A percentile compares a stretch with the other conserved stretches of the same genome.
Conservation (phyloP, 2,329 filamentous ascomycete species). For the Juglanconis juglandina region DNA sequence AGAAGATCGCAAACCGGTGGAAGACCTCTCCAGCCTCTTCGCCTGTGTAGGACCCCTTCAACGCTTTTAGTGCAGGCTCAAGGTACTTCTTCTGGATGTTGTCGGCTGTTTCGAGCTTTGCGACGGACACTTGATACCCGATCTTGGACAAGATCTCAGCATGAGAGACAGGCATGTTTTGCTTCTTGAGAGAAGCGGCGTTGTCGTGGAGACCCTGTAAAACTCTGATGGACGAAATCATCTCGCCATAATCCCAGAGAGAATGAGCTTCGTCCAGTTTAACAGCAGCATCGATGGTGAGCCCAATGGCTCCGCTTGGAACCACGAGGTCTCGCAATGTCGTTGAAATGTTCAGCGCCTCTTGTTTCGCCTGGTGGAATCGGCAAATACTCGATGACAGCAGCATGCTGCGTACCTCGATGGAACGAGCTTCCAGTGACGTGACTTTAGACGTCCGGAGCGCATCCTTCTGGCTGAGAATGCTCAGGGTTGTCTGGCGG, state of each 20-base stretch:
- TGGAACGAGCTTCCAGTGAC: constrained; percentile 60
- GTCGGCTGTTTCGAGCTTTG: constrained; percentile 85
- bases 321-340: constrained; percentile 74
- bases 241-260: constrained; percentile 91
- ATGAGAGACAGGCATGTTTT: constrained; percentile 68
- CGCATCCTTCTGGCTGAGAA: constrained; percentile 67
- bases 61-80: constrained; percentile 75
- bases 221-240: constrained; percentile 83
- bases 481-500: constrained; percentile 77
- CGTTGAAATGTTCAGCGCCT: constrained; percentile 81
- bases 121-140: constrained; percentile 84
- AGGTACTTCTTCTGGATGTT: constrained; percentile 85
- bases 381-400: constrained; percentile 72
- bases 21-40: constrained; percentile 82
- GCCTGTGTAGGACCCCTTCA: constrained; percentile 65
- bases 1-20: constrained; percentile 92
- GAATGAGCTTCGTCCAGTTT: constrained; percentile 83
- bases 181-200: constrained; percentile 59
- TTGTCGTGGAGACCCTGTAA: constrained; percentile 66
- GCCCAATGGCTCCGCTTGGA: constrained; percentile 64
- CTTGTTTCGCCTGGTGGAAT: constrained; percentile 77
- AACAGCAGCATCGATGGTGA: constrained; percentile 73
- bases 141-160: constrained; percentile 83
- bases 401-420: constrained; percentile 75
- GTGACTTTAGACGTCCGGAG: constrained; percentile 62